Base-by-base conservation (phyloP, 352 stramenopile genomes). In the Hyaloperonospora arabidopsidis region DNA sequence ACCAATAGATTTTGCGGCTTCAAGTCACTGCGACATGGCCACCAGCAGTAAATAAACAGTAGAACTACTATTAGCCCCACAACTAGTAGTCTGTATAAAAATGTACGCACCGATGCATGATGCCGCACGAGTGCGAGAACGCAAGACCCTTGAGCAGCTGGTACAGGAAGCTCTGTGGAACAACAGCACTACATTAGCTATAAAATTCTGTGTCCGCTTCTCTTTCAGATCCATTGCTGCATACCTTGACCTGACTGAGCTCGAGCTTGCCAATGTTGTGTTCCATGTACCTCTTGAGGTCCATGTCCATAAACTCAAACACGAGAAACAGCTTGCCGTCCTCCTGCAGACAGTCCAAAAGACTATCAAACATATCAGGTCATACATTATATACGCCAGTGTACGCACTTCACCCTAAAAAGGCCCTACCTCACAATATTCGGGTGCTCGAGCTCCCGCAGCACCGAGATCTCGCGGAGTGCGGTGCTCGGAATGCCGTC, bases 281-380 rank as follows among this genome's bases (percentile, higher is more conserved):
- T 73, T 98, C 93, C 87, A 98, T 97, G 68, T 86, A 95, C 21
- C 79, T 84, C 73, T 99, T 98, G 22, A 99, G 78, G 68, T 99
- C 96, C 44, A 96, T 91, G 67, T 99, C 96, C 54, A 99, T 93
- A 61, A 98, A 98, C 84, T 99, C 97, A 65, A 99, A 99, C 5
- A 99, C 95, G 28, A 99, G 82, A 67, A 98, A 99, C 28, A 99
- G 89, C 61, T 97, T 97, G 45, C 89, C 87, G 22, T 95, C 80
- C 47, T 93, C 90, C 75, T 98, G 93, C 21, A 98, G 82, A 41
- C 97, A 97, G 70, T 98, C 92, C 12, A 96, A 64, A 40, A 98
- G 68, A 17, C 80, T 89, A 57, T 45, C 18, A 36, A 39, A 8
- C 13, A 19, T 0, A 47, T 47, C 25, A 39, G 28, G 1, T 17